Evolutionary conservation across 2,329 filamentous ascomycete genomes (phyloP).

Genomic region (Aspergillus transmontanensis): DNA sequence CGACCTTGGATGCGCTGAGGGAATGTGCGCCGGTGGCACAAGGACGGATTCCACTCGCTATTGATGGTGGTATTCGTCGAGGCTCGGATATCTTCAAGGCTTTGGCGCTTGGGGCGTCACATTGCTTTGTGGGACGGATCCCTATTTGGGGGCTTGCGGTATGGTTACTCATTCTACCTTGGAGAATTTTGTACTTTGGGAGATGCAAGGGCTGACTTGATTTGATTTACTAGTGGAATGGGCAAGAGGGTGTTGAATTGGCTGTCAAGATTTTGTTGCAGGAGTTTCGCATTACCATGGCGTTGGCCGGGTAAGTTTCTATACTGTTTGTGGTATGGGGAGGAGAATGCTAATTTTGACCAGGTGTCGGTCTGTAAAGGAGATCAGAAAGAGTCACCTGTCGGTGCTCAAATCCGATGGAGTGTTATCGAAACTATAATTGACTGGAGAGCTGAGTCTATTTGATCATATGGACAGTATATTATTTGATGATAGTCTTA

Average conservation of each 20-base stretch:
- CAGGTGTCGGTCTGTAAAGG: constrained; percentile 32
- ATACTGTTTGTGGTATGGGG: neutral
- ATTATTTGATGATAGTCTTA: neutral
- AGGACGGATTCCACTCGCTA: constrained; percentile 35
- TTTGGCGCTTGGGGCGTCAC: constrained; percentile 36
- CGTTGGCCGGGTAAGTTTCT: constrained; percentile 33
- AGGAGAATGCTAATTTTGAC: constrained; percentile 6
- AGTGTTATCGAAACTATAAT: constrained; percentile 31
- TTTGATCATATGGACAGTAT: neutral
- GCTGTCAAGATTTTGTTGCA: constrained; percentile 34
- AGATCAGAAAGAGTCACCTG: constrained; percentile 33
- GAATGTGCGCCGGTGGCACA: constrained; percentile 29
- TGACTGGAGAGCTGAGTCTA: neutral
- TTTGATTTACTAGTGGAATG: constrained; percentile 27
- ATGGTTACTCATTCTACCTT: neutral
- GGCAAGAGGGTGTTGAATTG: constrained; percentile 39
- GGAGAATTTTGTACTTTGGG: neutral
- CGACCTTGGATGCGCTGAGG: constrained; percentile 40
- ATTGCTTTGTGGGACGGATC: constrained; percentile 36
- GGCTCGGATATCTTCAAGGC: constrained; percentile 43
- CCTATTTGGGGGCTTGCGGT: constrained; percentile 40
- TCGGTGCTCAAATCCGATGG: constrained; percentile 31
- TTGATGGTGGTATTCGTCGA: constrained; percentile 40
- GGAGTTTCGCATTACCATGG: constrained; percentile 37
- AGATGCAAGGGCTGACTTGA: constrained; percentile 4